phyloP scores from a whole-genome alignment of 2,329 filamentous ascomycete genomes.

The Talaromyces piceae region DNA sequence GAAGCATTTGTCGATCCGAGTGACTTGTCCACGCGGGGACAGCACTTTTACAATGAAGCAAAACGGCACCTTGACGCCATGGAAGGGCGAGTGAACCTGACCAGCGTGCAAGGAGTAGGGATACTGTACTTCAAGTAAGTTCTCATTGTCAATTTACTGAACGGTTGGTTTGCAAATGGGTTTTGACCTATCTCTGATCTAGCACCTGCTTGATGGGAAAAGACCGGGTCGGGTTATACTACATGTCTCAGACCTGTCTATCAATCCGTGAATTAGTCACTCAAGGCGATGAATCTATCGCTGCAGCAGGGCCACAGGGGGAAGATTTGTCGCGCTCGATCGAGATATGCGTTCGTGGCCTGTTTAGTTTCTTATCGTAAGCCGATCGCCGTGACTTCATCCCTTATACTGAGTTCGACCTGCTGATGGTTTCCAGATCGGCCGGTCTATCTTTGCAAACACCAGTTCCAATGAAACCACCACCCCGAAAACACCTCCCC shows the following conservation, averaged over 20 bases:
- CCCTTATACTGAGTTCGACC: not conserved
- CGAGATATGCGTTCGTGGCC: conserved; percentile 1
- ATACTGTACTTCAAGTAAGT: conserved; percentile 14
- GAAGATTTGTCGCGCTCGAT: conserved; percentile 6
- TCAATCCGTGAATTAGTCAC: conserved; percentile 1
- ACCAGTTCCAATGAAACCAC: conserved; percentile 3
- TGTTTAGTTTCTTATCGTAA: conserved; percentile 9
- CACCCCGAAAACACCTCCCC: conserved; percentile 1
- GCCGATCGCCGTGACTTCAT: not conserved
- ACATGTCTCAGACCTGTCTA: conserved; percentile 8
- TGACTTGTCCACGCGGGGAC: conserved; percentile 18
- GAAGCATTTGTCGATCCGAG: conserved; percentile 20
- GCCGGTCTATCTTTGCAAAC: conserved; percentile 6
- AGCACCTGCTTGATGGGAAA: conserved; percentile 11
- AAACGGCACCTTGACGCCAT: conserved; percentile 21
- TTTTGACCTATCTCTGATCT: no score
- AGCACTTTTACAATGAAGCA: conserved; percentile 25
- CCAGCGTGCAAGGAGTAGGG: conserved; percentile 21
- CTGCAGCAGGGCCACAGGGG: conserved; percentile 4
- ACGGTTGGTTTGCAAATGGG: no score
- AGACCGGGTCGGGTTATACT: conserved; percentile 7
- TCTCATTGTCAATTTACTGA: not conserved
- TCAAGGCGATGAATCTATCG: conserved; percentile 6
- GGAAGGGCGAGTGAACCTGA: conserved; percentile 17
- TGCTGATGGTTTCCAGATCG: conserved; percentile 4